Conservation (phyloP, 2,329 filamentous ascomycete species). For the Phialophora verrucosa region DNA sequence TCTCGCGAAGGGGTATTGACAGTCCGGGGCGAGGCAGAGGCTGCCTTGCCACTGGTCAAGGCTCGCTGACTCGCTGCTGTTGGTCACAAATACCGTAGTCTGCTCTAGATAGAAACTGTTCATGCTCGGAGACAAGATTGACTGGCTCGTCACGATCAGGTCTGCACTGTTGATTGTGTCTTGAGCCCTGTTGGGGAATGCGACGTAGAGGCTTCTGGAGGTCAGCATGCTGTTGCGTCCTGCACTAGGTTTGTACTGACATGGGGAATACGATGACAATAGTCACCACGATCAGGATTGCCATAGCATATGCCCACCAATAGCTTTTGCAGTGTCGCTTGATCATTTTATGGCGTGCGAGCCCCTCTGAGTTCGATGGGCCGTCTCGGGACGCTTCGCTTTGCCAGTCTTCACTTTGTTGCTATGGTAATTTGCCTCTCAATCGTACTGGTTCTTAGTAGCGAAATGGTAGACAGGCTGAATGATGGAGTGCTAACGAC, state of each 20-base stretch:
- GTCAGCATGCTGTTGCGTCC: constrained; percentile 11
- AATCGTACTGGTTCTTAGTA: background rate
- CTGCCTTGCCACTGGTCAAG: constrained; percentile 1
- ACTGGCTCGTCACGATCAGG: background rate
- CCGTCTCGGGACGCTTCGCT: background rate
- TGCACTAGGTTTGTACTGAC: background rate
- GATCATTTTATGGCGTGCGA: background rate
- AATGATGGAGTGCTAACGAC: background rate
- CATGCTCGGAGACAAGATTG: background rate
- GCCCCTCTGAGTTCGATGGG: background rate
- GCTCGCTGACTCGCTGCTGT: background rate
- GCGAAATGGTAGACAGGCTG: background rate
- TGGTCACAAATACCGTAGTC: background rate
- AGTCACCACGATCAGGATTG: background rate
- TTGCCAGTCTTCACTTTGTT: background rate
- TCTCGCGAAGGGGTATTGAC: background rate
- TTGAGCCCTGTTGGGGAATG: background rate
- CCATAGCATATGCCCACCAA: constrained; percentile 6
- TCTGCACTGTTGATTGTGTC: background rate
- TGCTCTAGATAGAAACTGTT: background rate
- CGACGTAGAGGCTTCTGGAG: constrained; percentile 34
- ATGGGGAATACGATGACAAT: constrained; percentile 4
- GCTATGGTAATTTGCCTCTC: background rate
- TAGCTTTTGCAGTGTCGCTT: background rate
- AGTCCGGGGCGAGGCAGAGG: constrained; percentile 1